phyloP scores from a whole-genome alignment of 192 early-diverging fungal species.

The Tieghemiomyces parasiticus region DNA sequence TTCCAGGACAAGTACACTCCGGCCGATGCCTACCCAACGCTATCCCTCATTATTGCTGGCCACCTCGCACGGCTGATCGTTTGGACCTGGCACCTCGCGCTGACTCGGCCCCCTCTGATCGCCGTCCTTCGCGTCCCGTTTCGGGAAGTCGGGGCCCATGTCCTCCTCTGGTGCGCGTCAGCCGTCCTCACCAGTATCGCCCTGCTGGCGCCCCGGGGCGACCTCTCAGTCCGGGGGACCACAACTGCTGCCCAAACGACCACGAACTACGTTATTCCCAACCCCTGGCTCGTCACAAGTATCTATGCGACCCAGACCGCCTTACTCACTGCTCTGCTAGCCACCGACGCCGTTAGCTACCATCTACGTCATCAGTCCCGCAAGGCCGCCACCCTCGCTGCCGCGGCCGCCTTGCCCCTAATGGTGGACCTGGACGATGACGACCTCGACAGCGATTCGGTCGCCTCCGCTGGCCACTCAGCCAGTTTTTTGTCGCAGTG shows the following conservation, averaged over 20 bases:
- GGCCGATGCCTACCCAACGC: too few relatives aligned
- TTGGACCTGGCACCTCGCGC: conserved; percentile 1
- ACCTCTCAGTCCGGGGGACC: background rate
- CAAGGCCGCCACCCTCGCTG: too few relatives aligned
- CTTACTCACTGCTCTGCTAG: background rate
- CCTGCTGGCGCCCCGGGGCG: background rate
- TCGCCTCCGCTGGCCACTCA: background rate
- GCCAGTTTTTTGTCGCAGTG: background rate
- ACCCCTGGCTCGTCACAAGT: background rate
- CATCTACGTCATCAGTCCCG: background rate
- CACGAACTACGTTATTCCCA: background rate
- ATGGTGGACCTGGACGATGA: too few relatives aligned
- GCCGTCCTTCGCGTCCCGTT: background rate
- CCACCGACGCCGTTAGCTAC: background rate
- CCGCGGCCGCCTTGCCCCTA: too few relatives aligned
- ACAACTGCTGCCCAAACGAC: background rate
- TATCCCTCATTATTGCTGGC: background rate
- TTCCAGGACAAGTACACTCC: conserved; percentile 11
- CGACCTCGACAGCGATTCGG: too few relatives aligned
- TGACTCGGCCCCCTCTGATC: background rate
- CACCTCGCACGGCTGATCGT: background rate
- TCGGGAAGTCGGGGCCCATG: background rate
- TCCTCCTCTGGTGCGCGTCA: background rate
- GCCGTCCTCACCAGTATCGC: background rate
- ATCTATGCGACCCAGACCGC: background rate